Percentiles rank a stretch among this genome's conserved stretches.
phyloP scores from a whole-genome alignment of 2,329 filamentous ascomycete species.

The Penicillium rolfsii region DNA sequence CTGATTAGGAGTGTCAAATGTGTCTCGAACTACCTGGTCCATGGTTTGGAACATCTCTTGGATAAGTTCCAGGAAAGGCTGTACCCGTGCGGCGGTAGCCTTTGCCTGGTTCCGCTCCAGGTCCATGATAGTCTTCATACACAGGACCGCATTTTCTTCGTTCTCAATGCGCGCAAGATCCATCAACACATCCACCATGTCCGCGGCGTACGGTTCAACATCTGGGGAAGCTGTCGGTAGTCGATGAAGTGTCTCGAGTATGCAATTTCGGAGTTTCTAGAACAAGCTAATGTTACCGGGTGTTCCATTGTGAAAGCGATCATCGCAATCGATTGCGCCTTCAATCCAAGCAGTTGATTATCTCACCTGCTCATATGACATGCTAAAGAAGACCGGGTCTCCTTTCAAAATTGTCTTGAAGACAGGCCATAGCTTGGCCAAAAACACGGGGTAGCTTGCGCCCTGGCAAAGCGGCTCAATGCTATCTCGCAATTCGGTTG shows the following conservation, averaged over 20 bases:
- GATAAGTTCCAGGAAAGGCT: constrained; percentile 87
- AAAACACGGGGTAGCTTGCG: constrained; percentile 75
- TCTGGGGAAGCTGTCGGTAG: constrained; percentile 76
- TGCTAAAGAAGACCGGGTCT: constrained; percentile 87
- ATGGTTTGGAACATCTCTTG: constrained; percentile 95
- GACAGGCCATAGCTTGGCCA: constrained; percentile 85
- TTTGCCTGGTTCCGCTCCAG: constrained; percentile 91
- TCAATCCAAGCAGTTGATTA: constrained; percentile 8
- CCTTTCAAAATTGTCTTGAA: constrained; percentile 84
- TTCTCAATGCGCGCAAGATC: constrained; percentile 87
- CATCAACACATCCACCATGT: constrained; percentile 90
- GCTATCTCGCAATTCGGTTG: constrained; percentile 84
- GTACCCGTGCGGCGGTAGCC: constrained; percentile 77
- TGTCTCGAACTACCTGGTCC: constrained; percentile 91
- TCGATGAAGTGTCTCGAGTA: constrained; percentile 92
- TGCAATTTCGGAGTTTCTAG: constrained; percentile 85
- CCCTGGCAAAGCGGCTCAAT: constrained; percentile 83
- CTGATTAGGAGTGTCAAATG: constrained; percentile 77
- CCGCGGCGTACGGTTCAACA: constrained; percentile 84
- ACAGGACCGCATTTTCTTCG: constrained; percentile 97
- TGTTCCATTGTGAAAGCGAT: not conserved
- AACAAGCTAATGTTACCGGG: constrained; percentile 15
- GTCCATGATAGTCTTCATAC: constrained; percentile 97
- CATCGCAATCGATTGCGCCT: not conserved
- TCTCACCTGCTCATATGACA: constrained; percentile 81